Evolutionary conservation across 257 asterid species (phyloP).

Genomic region (Solanum clarkiae): DNA sequence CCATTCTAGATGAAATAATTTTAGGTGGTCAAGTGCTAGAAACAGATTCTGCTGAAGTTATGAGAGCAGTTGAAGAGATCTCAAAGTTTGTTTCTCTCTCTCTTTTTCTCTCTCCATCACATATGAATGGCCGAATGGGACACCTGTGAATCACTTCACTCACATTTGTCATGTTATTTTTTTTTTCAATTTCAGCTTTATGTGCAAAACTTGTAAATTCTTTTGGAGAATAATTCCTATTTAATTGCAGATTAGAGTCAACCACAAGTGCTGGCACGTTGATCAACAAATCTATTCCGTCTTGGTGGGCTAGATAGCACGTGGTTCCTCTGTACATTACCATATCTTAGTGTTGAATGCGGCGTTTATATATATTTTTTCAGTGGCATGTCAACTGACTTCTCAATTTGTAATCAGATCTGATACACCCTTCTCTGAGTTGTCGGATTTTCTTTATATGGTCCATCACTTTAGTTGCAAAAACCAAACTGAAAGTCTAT

Average conservation of each 20-base stretch:
- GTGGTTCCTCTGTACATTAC: not conserved
- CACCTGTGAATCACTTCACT: not conserved
- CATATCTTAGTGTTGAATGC: not conserved
- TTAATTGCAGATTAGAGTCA: constrained; percentile 13
- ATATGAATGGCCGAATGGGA: not conserved
- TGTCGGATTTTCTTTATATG: not conserved
- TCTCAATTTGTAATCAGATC: not conserved
- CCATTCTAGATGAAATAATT: constrained; percentile 19
- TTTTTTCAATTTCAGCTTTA: not conserved
- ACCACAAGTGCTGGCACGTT: not conserved
- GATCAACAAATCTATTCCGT: constrained; percentile 7
- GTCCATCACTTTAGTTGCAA: not conserved
- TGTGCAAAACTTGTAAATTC: not conserved
- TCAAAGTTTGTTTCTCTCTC: constrained; percentile 2
- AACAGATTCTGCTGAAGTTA: constrained; percentile 17
- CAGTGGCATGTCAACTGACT: not conserved
- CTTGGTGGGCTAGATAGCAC: constrained; percentile 16
- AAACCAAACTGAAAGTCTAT: not conserved
- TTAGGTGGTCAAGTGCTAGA: constrained; percentile 28
- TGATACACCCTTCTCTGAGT: not conserved
- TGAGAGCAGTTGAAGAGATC: constrained; percentile 18
- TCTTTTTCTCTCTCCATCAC: not conserved
- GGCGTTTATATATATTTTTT: not conserved
- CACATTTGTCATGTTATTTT: not conserved
- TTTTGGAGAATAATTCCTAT: not conserved